Evolutionary conservation across 176 grass and related monocot species (phyloP), one percentile per base, ranked within the genome.

Genomic region (Triticum monococcum): DNA sequence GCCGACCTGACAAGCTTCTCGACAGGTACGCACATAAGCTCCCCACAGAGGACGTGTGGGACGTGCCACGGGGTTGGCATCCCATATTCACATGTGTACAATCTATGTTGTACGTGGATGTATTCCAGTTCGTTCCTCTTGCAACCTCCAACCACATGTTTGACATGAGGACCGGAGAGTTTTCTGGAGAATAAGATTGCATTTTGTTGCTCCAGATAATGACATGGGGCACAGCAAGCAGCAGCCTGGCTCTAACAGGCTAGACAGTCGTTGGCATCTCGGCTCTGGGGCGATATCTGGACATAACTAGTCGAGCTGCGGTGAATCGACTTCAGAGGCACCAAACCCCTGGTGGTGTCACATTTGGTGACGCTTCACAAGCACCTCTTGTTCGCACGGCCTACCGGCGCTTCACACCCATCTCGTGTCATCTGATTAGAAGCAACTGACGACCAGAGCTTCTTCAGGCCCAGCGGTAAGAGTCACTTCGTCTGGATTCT

Each of bases 381-480:
- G 28, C 81, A 79, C 25, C 45, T 78, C 64, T 25, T 63, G 87
- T 72, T 84, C 65, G 72, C 81, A 89, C 56, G 5, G 36, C 41
- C 84, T 38, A 60, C 36, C 12, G 23, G 26, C 14, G 23, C 45
- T 45, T 91, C 85, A 88, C 81, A 9, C 32, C 36, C 84, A 35
- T 69, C 60, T 75, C 76, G 48, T 88, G 81, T 56, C 62, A 84
- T 75, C 75, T 54, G 62, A 87, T 77, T 18, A 50, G 89, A 84
- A 81, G 48, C 85, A 87, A 70, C 89, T 22, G 20, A 11, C 50
- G 22, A 41, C 64, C 82, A 82, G 4, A 68, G 45, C 81, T 87
- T 8, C 77, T 88, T 80, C 38, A 59, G 68, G 60, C 50, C 81
- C 46, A 77, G 73, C 28, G 81, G 85, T 84, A 88, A 84, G 85